phyloP scores from a whole-genome alignment of 2,329 filamentous ascomycete species.

The Monosporascus sp. region DNA sequence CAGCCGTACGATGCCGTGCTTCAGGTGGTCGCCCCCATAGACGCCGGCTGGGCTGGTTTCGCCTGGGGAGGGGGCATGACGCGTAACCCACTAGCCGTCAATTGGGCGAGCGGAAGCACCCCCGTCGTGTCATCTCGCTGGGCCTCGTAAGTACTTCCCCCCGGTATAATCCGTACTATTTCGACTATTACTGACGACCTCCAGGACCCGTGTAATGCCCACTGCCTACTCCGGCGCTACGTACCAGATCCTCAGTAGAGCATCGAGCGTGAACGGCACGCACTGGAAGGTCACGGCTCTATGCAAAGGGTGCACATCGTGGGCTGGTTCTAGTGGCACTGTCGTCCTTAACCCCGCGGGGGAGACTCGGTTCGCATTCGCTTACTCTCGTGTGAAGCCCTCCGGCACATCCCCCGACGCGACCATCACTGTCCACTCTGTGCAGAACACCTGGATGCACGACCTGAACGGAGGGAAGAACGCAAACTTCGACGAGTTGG shows the following conservation, averaged over 20 bases:
- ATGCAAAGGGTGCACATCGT: conserved; percentile 32
- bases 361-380: conserved; percentile 71
- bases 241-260: conserved; percentile 30
- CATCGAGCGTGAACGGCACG: conserved; percentile 33
- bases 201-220: conserved; percentile 32
- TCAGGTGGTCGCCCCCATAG: conserved; percentile 38
- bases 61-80: conserved; percentile 47
- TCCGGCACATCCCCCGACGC: conserved; percentile 13
- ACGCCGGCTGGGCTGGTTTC: conserved; percentile 42
- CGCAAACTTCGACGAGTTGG: conserved; percentile 20
- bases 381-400: conserved; percentile 22
- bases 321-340: conserved; percentile 19
- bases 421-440: conserved; percentile 24
- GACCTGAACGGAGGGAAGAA: conserved; percentile 25
- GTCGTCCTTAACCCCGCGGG: conserved; percentile 77
- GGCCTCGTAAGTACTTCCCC: conserved; percentile 33
- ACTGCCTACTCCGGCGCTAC: conserved; percentile 23
- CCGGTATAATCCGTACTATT: background rate
- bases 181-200: background rate
- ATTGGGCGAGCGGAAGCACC: conserved; percentile 37
- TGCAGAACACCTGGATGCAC: conserved; percentile 26
- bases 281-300: conserved; percentile 36
- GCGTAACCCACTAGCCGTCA: conserved; percentile 40
- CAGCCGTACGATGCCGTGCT: conserved; percentile 35
- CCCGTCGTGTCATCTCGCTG: conserved; percentile 38